Conservation (phyloP, 2,329 filamentous ascomycete species). For the Thermoascus crustaceus region DNA sequence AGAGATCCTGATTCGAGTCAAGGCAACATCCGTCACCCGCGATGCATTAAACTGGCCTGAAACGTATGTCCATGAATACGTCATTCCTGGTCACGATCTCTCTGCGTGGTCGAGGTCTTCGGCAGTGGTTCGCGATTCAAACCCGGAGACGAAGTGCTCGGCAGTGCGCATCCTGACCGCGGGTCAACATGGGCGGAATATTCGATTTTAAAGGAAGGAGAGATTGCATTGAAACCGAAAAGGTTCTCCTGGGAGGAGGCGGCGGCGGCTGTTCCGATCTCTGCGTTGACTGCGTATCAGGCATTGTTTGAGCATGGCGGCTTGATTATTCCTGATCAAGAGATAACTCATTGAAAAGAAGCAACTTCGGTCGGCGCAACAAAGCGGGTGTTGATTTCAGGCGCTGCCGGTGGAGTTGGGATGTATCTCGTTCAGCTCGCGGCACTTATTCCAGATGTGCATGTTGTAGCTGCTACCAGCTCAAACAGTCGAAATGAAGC, state of each 20-base stretch:
- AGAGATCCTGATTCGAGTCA: slow-evolving; percentile 16
- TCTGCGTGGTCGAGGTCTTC: slow-evolving; percentile 8
- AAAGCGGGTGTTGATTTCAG: slow-evolving; percentile 34
- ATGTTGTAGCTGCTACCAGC: slow-evolving; percentile 28
- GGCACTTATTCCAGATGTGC: slow-evolving; percentile 17
- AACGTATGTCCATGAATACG: slow-evolving; percentile 15
- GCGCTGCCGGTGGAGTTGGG: slow-evolving; percentile 32
- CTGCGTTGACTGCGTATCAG: slow-evolving; percentile 23
- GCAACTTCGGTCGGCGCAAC: too few species aligned
- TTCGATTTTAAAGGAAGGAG: slow-evolving; percentile 12
- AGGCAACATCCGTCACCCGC: slow-evolving; percentile 16
- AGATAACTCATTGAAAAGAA: not conserved
- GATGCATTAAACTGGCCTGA: slow-evolving; percentile 22
- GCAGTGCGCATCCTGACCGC: slow-evolving; percentile 16
- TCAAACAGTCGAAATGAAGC: slow-evolving; percentile 26
- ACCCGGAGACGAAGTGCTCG: slow-evolving; percentile 22
- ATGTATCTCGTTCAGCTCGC: slow-evolving; percentile 33
- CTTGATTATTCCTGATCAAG: slow-evolving; percentile 6
- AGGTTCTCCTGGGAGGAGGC: slow-evolving; percentile 13
- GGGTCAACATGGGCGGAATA: slow-evolving; percentile 22
- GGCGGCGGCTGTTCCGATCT: slow-evolving; percentile 21
- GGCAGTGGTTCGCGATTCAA: slow-evolving; percentile 9
- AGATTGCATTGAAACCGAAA: slow-evolving; percentile 18
- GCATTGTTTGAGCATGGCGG: slow-evolving; percentile 22
- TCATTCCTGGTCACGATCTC: slow-evolving; percentile 11